Evolutionary conservation across 2,329 filamentous ascomycete species (phyloP).

Genomic region (Zelopaecilomyces penicillatus): DNA sequence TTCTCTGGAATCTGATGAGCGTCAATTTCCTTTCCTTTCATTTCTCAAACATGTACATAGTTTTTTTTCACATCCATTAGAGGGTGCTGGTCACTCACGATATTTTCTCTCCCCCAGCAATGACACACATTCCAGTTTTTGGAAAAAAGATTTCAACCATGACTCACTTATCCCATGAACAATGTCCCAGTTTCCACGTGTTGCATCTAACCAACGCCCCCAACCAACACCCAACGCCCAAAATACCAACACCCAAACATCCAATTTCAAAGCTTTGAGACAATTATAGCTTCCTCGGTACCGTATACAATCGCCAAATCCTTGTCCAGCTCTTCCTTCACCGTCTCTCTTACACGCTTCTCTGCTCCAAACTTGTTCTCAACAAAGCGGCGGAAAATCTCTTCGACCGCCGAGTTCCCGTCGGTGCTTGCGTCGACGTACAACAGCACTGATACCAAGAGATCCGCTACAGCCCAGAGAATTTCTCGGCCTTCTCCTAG

Average conservation of each 20-base stretch:
- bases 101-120: too few relatives aligned
- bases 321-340: constrained; percentile 19
- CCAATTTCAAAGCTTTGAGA: constrained; percentile 9
- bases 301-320: constrained; percentile 31
- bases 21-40: neutral
- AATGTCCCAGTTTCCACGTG: too few relatives aligned
- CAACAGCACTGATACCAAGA: constrained; percentile 35
- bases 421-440: constrained; percentile 31
- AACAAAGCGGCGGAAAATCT: constrained; percentile 34
- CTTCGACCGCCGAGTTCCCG: constrained; percentile 25
- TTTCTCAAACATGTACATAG: constrained; percentile 2
- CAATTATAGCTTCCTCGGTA: constrained; percentile 1
- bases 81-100: neutral
- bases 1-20: neutral
- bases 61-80: neutral
- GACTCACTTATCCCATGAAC: too few relatives aligned
- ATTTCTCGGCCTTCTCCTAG: constrained; percentile 38
- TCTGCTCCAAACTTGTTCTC: constrained; percentile 15
- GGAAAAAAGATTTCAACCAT: too few relatives aligned
- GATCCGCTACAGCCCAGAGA: constrained; percentile 35
- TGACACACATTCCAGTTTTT: too few relatives aligned
- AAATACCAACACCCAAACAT: too few relatives aligned
- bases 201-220: too few relatives aligned
- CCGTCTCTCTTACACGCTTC: constrained; percentile 12
- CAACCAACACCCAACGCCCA: too few relatives aligned